These are phyloP conservation scores for Coemansia sp. DNA, from an alignment of 192 early-diverging fungal species.

Conservation along the genomic window DNA sequence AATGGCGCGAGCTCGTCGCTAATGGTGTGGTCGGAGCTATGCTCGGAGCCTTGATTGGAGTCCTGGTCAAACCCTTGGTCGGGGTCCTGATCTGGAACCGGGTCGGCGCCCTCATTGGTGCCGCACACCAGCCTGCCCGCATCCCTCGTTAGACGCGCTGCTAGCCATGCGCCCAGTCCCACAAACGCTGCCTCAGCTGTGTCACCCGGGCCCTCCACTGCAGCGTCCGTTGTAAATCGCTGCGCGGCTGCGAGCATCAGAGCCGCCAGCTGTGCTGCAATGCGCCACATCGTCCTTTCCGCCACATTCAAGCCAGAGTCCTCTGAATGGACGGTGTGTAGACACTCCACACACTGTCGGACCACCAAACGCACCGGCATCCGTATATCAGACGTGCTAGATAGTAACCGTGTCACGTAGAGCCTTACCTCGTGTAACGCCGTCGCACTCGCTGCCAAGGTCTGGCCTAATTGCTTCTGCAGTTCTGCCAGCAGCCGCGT, in stretches of 20 bases:
- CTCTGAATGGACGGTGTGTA: slow-evolving; percentile 9
- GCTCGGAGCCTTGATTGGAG: too few species aligned
- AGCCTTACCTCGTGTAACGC: slow-evolving; percentile 29
- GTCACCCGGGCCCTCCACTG: slow-evolving; percentile 7
- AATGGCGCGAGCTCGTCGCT: neutral
- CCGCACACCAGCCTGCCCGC: too few species aligned
- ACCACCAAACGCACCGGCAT: slow-evolving; percentile 13
- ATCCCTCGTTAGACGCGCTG: slow-evolving; percentile 4
- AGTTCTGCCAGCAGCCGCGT: slow-evolving; percentile 25
- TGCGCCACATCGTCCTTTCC: neutral
- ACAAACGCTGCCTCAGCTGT: slow-evolving; percentile 23
- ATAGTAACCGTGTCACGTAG: slow-evolving; percentile 24
- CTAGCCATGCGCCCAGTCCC: slow-evolving; percentile 32
- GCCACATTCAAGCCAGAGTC: neutral
- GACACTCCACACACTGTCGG: slow-evolving; percentile 10
- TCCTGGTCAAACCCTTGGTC: too few species aligned
- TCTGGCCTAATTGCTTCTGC: neutral
- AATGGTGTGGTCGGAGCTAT: slow-evolving; percentile 1
- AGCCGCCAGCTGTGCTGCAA: slow-evolving; percentile 18
- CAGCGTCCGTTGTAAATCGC: slow-evolving; percentile 19
- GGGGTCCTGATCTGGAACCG: too few species aligned
- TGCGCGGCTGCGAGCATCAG: slow-evolving; percentile 19
- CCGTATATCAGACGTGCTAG: neutral
- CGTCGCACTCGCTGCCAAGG: slow-evolving; percentile 4
- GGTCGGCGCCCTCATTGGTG: too few species aligned